Evolutionary conservation across 2,329 filamentous ascomycete species (phyloP), one percentile per base, ranked within the genome.

Genomic region (Penicillium sp.): DNA sequence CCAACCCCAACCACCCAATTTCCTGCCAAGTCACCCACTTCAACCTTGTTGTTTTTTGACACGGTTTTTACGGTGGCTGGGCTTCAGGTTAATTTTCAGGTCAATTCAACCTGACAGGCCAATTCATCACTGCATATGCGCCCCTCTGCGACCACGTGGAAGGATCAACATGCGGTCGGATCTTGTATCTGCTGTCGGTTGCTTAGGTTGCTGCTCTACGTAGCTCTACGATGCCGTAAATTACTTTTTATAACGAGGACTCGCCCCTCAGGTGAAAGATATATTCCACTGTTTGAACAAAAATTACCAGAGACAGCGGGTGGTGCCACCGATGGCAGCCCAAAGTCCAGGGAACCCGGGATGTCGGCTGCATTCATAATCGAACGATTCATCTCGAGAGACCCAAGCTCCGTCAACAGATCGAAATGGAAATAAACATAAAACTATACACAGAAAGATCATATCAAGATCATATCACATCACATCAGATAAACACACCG

Each of bases 401-500:
- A 15, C 7, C 37, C 27, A 25, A 41, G 41, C 38, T 24, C 38
- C 38, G 24, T 18, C 9, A 23, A 24, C 23, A 31, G n/a, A 40
- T 32, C 15, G 15, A 20, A 20, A 8, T 37, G 31, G 41, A 9
- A 41, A 42, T 18, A 42, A 18, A 18, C 13, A 31, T 29, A 28
- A 20, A 13, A 20, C 29, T 24, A 35, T 20, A 13, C 29, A 18
- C 2, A 28, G 27, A 29, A 33, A 31, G 27, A 50, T 46, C 42
- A 35, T 41, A 41, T 47, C 41, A 48, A 46, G 24, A 40, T 39
- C 48, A 47, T 35, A 43, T 47, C 54, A 46, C 41, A 52, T 72
- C 59, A 73, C 41, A 52, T 72, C 59, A 73, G 56, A 72, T 62
- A 58, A 73, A 65, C 62, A 73, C 66, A 1, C 75, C 76, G 3